Base-by-base conservation (phyloP, 768 basidiomycete species). In the Tulasnella sp. region DNA sequence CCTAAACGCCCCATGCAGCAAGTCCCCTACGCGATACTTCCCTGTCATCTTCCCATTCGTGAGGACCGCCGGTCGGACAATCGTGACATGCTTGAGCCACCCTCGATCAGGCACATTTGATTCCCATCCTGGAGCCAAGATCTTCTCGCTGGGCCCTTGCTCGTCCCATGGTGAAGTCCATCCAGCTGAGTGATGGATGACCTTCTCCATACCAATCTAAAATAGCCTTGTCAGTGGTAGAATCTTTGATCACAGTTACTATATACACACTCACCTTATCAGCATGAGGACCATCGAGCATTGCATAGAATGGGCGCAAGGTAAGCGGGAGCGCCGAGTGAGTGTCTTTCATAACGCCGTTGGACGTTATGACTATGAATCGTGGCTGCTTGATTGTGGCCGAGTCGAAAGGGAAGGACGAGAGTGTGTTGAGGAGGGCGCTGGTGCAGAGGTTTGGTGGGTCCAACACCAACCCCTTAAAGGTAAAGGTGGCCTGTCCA, bases 371-470 rank as follows among this genome's bases (percentile, higher is more conserved):
- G 19, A 69, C 60, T 66, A 88, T 69, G 57, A 86, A 68, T 46
- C 76, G 78, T 0, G 80, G 77, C 7, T 70, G 69, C 15, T 5
- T 7, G 8, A 19, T 48, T 5, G 57, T 7, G 30, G 12, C 12
- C 8, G 50, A 38, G 34, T 19, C n/a, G 19, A 30, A 9, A 4
- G 65, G 44, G 25, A 59, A 45, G 10, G 50, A 45, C 25, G 45
- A n/a, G 42, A 87, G 70, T 31, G 75, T 69, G 66, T 82, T 85
- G 57, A 83, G 64, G 24, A 86, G 66, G 42, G 73, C 74, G 60
- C 74, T 73, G 0, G 83, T 82, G 65, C 80, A 79, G 60, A 87
- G 78, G 68, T 85, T 76, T 3, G 73, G 69, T 0, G 82, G 80
- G 3, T 68, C 68, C 43, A 81, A 66, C 12, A 77, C 63, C 61